A percentile compares a stretch with the other conserved stretches of the same genome.
Evolutionary conservation across 1,284 basidiomycete genomes (phyloP).

Genomic region (Paramarasmius palmivorus): DNA sequence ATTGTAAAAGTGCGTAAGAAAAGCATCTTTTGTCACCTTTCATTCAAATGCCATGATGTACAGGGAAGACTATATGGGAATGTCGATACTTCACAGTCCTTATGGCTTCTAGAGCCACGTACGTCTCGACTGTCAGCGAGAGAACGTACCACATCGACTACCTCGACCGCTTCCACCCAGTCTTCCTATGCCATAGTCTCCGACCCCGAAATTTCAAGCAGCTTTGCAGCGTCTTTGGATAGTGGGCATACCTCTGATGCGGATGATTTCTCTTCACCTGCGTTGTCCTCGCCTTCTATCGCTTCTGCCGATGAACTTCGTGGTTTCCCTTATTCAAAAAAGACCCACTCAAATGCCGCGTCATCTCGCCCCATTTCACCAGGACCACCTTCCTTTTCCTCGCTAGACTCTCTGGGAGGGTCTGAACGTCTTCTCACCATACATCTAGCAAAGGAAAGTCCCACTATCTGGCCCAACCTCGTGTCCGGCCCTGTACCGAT

Average conservation of each 20-base stretch:
- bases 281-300: slow-evolving; percentile 54
- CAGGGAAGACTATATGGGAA: slow-evolving; percentile 72
- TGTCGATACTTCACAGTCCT: slow-evolving; percentile 60
- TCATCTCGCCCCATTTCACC: slow-evolving; percentile 59
- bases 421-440: slow-evolving; percentile 69
- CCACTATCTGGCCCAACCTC: slow-evolving; percentile 77
- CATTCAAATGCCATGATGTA: slow-evolving; percentile 5
- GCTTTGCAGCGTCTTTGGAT: slow-evolving; percentile 76
- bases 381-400: slow-evolving; percentile 66
- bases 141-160: slow-evolving; percentile 71
- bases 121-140: slow-evolving; percentile 50
- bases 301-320: slow-evolving; percentile 22
- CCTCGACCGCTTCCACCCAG: slow-evolving; percentile 68
- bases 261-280: slow-evolving; percentile 57
- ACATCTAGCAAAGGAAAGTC: slow-evolving; percentile 75
- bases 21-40: slow-evolving; percentile 1
- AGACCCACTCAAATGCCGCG: slow-evolving; percentile 27
- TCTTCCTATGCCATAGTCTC: slow-evolving; percentile 79
- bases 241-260: slow-evolving; percentile 67
- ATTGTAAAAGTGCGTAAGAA: slow-evolving; percentile 60
- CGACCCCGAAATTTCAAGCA: slow-evolving; percentile 77
- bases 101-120: slow-evolving; percentile 78
- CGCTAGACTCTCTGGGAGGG: slow-evolving; percentile 66
- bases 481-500: slow-evolving; percentile 73
- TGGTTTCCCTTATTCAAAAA: slow-evolving; percentile 18